These are phyloP conservation scores for Globisporangium viniferum DNA, from an alignment of 352 stramenopile genomes.

Conservation along the genomic window DNA sequence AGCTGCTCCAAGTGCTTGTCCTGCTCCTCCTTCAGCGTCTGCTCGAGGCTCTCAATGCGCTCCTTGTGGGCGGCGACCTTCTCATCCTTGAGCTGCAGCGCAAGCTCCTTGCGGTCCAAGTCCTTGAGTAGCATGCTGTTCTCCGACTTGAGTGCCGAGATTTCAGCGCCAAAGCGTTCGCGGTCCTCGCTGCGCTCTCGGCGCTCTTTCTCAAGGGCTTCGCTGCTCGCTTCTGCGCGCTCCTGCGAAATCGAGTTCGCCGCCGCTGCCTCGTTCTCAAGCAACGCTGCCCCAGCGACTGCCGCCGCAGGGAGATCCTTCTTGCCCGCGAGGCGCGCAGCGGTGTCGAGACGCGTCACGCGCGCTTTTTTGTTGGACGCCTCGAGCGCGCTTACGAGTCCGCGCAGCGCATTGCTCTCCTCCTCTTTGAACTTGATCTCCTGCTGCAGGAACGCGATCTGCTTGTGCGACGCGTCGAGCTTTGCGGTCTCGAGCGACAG, in stretches of 20 bases:
- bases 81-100: constrained; percentile 63
- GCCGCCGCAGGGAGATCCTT: constrained; percentile 24
- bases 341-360: constrained; percentile 57
- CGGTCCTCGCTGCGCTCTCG: constrained; percentile 38
- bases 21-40: constrained; percentile 58
- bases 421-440: constrained; percentile 86
- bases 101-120: constrained; percentile 62
- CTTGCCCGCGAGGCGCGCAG: constrained; percentile 27
- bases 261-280: constrained; percentile 26
- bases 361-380: constrained; percentile 80
- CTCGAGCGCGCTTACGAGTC: constrained; percentile 72
- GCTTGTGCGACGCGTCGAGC: constrained; percentile 78
- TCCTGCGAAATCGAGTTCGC: constrained; percentile 4
- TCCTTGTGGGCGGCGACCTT: constrained; percentile 61
- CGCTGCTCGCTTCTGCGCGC: constrained; percentile 14
- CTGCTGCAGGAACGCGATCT: constrained; percentile 80
- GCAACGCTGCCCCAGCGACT: constrained; percentile 25
- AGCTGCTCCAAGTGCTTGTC: constrained; percentile 58
- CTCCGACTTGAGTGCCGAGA: constrained; percentile 62
- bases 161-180: constrained; percentile 43
- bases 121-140: constrained; percentile 76
- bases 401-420: constrained; percentile 65
- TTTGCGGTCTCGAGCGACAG: constrained; percentile 81
- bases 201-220: constrained; percentile 41
- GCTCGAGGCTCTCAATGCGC: constrained; percentile 56